Conservation (phyloP, 208 protist species). For the Strigomonas culicis region DNA sequence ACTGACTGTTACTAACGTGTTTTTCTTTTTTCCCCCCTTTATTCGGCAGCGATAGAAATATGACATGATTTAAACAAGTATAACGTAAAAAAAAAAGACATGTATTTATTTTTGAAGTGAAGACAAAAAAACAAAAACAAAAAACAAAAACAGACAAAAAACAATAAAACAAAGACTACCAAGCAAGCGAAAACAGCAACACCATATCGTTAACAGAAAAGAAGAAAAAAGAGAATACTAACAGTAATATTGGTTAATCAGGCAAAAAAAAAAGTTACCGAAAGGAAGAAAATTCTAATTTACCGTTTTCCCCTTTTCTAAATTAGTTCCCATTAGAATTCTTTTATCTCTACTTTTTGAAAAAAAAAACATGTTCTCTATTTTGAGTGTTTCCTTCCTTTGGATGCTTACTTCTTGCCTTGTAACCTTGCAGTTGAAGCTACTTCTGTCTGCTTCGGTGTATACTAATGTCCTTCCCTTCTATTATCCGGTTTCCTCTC, state of each 20-base stretch:
- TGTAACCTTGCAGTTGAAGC: too few species aligned
- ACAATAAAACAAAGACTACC: neutral
- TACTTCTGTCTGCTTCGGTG: neutral
- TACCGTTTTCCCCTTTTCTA: neutral
- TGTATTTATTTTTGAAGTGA: too few species aligned
- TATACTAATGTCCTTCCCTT: neutral
- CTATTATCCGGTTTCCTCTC: constrained; percentile 1
- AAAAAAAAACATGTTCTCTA: neutral
- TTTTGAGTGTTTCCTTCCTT: too few species aligned
- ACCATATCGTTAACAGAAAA: neutral
- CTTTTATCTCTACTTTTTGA: neutral
- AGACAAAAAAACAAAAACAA: too few species aligned
- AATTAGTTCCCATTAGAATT: neutral
- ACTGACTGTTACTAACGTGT: neutral
- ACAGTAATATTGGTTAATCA: neutral
- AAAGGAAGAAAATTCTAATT: neutral
- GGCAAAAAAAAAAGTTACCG: neutral
- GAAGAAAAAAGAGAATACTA: neutral
- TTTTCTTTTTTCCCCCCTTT: constrained; percentile 20
- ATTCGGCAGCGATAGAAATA: neutral
- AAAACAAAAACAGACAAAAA: too few species aligned
- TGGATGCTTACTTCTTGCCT: too few species aligned
- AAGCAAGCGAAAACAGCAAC: neutral
- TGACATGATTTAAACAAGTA: neutral
- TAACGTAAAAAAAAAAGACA: neutral